A percentile compares a stretch with the other conserved stretches of the same genome.
Evolutionary conservation across 345 rosid genomes (phyloP).

Genomic region (Lenwebbia sp.): DNA sequence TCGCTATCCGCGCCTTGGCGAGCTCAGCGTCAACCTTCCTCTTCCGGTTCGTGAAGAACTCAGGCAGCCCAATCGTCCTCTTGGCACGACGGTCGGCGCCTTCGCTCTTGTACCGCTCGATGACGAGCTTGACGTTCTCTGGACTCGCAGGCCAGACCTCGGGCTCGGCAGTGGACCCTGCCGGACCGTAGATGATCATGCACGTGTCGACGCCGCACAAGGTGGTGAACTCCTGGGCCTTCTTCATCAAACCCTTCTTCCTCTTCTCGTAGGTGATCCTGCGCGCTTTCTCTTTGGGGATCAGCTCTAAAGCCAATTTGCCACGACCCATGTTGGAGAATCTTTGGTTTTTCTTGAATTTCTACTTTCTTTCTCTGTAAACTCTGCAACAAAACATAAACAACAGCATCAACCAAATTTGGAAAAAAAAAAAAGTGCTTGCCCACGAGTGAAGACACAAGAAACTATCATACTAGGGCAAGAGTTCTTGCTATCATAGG

Average conservation of each 20-base stretch:
- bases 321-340: constrained; percentile 21
- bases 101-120: neutral
- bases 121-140: constrained; percentile 1
- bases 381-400: neutral
- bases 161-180: neutral
- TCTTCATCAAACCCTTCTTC: constrained; percentile 24
- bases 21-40: constrained; percentile 8
- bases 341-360: neutral
- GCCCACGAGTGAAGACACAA: neutral
- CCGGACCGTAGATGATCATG: constrained; percentile 12
- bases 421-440: neutral
- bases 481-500: neutral
- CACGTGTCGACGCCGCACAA: constrained; percentile 22
- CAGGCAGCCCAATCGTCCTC: constrained; percentile 5
- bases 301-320: constrained; percentile 15
- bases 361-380: neutral
- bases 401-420: neutral
- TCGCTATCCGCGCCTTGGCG: constrained; percentile 1
- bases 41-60: constrained; percentile 5
- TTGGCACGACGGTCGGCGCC: neutral
- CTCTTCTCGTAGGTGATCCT: constrained; percentile 14
- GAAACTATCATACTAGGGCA: neutral
- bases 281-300: constrained; percentile 17
- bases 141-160: constrained; percentile 12
- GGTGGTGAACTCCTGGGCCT: constrained; percentile 17